Evolutionary conservation across 306 rosid species (phyloP), one percentile per base, ranked within the genome.

Genomic region (Begonia masoniana): DNA sequence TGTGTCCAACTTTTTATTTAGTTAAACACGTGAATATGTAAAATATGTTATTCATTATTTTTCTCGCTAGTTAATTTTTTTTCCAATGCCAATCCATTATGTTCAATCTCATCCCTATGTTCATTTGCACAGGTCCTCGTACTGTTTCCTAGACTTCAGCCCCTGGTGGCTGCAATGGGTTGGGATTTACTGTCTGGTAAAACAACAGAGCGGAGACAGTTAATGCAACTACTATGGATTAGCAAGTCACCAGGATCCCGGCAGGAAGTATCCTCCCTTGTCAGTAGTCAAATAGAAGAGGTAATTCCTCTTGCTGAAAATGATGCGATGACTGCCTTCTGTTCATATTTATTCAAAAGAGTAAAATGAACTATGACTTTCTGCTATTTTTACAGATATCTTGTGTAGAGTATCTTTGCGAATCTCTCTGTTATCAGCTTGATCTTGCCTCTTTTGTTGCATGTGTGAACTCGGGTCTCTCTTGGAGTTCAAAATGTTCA

Each of bases 391-490:
- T 74, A 59, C 95, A 91, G 97, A 62, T 80, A 63, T 80, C 96
- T 43, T 91, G 94, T 39, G 91, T 91, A 81, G 88, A 83, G 63
- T 84, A 85, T 75, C 91, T 91, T 15, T 91, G 96, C 59, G 91
- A 85, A 68, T 68, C 85, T 60, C 71, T 91, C 51, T 91, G 97
- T 70, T 83, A 82, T 66, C 94, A 77, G 66, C 94, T 91, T 50
- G 97, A 91, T 73, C 83, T 91, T 75, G 91, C 97, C 55, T 77
- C 88, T 59, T 91, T 91, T 60, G 95, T 91, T 68, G 85, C 96
- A 43, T 69, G 78, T 59, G 88, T 85, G 62, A 91, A 91, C 74
- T 91, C 97, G 71, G 97, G 95, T 57, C 78, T 55, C 67, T 52
- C 87, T 56, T 91, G 96, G 94, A 75, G 74, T 71, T 78, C 88